Percentiles rank a stretch among this genome's conserved stretches.
Conservation (phyloP, 2,329 filamentous ascomycete species). For the Penicillium sp. region DNA sequence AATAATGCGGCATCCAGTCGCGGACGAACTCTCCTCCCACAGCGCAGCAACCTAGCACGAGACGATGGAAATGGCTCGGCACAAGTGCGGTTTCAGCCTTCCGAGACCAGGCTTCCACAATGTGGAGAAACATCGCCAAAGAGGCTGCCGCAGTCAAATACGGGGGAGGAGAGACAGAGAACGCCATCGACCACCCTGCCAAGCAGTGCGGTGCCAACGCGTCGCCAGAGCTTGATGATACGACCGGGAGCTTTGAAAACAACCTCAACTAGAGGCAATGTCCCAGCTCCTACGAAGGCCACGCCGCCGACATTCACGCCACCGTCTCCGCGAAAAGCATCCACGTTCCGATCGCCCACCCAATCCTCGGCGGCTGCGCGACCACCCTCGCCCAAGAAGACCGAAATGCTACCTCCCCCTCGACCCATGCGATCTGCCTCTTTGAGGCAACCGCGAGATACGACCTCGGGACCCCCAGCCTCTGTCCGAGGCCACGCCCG, state of each 20-base stretch:
- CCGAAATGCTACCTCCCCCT: conserved; percentile 43
- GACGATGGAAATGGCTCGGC: conserved; percentile 27
- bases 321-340: conserved; percentile 35
- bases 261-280: conserved; percentile 24
- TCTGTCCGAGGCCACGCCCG: conserved; percentile 38
- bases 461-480: conserved; percentile 27
- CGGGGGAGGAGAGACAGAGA: conserved; percentile 19
- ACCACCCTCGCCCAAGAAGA: conserved; percentile 37
- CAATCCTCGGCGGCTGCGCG: conserved; percentile 19
- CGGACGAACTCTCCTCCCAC: conserved; percentile 43
- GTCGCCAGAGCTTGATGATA: conserved; percentile 41
- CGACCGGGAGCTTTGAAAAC: conserved; percentile 35
- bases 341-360: conserved; percentile 19
- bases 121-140: conserved; percentile 29
- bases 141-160: conserved; percentile 11
- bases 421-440: conserved; percentile 46
- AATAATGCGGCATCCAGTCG: conserved; percentile 30
- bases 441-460: conserved; percentile 41
- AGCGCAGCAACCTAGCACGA: conserved; percentile 33
- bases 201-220: conserved; percentile 18
- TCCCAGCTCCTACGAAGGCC: conserved; percentile 29
- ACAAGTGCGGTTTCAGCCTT: conserved; percentile 28
- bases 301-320: conserved; percentile 28
- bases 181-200: conserved; percentile 6
- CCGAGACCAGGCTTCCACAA: conserved; percentile 28